Conservation (phyloP, 306 rosid genomes). For the Malus orientalis region DNA sequence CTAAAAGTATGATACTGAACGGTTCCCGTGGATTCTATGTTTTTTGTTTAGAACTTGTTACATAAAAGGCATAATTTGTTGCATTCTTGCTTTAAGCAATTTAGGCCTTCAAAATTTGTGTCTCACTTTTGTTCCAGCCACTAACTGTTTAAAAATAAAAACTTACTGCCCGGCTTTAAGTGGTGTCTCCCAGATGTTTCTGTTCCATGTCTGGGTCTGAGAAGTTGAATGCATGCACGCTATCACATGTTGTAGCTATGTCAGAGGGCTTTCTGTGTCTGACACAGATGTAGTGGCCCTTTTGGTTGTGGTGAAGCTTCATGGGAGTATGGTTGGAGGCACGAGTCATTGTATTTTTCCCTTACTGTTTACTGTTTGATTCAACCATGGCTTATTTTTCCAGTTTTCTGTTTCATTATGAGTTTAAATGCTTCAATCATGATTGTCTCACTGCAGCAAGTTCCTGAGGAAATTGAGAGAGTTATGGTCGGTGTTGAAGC, state of each 20-base stretch:
- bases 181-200: background rate
- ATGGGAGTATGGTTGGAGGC: background rate
- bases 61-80: background rate
- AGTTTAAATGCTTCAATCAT: background rate
- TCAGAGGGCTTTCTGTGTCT: background rate
- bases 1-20: background rate
- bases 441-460: conserved; percentile 57
- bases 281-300: background rate
- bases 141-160: background rate
- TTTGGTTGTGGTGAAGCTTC: background rate
- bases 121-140: background rate
- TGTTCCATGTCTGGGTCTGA: background rate
- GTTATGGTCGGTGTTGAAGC: conserved; percentile 92
- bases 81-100: background rate
- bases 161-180: background rate
- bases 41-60: background rate
- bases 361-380: background rate
- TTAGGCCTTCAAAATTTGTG: background rate
- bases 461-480: conserved; percentile 91
- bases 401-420: background rate
- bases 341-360: background rate
- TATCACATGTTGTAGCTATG: background rate
- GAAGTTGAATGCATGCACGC: background rate
- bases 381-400: background rate
- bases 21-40: background rate